These are phyloP conservation scores for Stagonosporopsis cucurbitacearum DNA, from an alignment of 2,329 filamentous ascomycete species.

Conservation along the genomic window DNA sequence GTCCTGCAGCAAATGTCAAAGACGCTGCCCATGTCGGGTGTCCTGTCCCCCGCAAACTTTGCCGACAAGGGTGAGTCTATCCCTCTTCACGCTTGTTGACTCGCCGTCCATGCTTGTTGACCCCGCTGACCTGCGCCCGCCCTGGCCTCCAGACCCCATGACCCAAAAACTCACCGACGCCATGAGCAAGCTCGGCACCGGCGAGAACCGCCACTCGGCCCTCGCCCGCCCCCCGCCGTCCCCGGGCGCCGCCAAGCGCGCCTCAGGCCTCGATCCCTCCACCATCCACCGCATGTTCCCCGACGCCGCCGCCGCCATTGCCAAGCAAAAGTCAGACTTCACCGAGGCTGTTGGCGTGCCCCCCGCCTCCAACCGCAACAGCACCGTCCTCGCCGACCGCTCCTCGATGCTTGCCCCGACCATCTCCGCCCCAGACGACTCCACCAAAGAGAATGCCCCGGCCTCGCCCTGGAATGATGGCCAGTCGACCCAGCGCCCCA, in stretches of 20 bases:
- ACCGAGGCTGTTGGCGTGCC: slow-evolving; percentile 92
- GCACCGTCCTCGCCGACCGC: slow-evolving; percentile 78
- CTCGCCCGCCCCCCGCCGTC: slow-evolving; percentile 75
- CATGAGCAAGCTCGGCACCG: slow-evolving; percentile 92
- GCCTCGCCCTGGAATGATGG: slow-evolving; percentile 79
- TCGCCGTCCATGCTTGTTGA: too few species aligned
- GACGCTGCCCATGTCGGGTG: slow-evolving; percentile 94
- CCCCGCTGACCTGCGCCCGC: too few species aligned
- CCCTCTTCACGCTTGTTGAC: too few species aligned
- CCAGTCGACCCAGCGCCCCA: slow-evolving; percentile 65
- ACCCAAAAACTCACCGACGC: slow-evolving; percentile 94
- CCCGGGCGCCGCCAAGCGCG: slow-evolving; percentile 74
- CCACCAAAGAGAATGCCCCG: slow-evolving; percentile 68
- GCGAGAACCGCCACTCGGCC: slow-evolving; percentile 85
- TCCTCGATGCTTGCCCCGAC: slow-evolving; percentile 76
- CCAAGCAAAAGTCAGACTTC: slow-evolving; percentile 96
- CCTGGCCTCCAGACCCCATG: slow-evolving; percentile 77
- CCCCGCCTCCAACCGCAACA: slow-evolving; percentile 92
- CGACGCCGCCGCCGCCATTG: slow-evolving; percentile 96
- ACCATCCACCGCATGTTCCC: slow-evolving; percentile 99
- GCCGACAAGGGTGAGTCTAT: slow-evolving; percentile 85
- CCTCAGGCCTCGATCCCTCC: slow-evolving; percentile 89
- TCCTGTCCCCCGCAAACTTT: slow-evolving; percentile 92
- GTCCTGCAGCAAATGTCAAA: slow-evolving; percentile 99
- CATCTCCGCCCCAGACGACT: slow-evolving; percentile 71